phyloP scores from a whole-genome alignment of 2,329 filamentous ascomycete species.

The Colletotrichum liriopes region DNA sequence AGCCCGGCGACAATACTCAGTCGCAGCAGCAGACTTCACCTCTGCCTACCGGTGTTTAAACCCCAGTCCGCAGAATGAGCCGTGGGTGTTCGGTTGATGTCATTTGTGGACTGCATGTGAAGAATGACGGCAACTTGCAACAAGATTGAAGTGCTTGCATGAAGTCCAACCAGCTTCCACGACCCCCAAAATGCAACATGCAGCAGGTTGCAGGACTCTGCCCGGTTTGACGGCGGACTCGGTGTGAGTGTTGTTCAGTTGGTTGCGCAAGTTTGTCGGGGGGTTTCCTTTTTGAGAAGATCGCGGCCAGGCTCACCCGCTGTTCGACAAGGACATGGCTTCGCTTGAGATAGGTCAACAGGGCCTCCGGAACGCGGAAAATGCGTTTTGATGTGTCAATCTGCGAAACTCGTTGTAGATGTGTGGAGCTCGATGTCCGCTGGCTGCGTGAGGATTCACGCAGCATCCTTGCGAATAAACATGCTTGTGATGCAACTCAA shows the following conservation, averaged over 20 bases:
- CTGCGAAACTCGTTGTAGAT: not conserved
- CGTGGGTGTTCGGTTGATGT: slow-evolving; percentile 15
- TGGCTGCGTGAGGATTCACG: slow-evolving; percentile 12
- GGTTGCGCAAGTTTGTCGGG: slow-evolving; percentile 10
- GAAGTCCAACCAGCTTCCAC: slow-evolving; percentile 2
- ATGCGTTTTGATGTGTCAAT: slow-evolving; percentile 15
- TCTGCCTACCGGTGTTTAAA: not conserved
- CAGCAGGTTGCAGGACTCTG: slow-evolving; percentile 1
- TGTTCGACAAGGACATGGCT: slow-evolving; percentile 27
- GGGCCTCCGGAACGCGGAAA: slow-evolving; percentile 21
- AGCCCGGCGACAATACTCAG: slow-evolving; percentile 15
- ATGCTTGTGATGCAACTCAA: slow-evolving; percentile 39
- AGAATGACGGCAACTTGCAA: slow-evolving; percentile 7
- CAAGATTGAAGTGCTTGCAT: slow-evolving; percentile 29
- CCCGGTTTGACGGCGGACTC: not conserved
- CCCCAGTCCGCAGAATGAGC: slow-evolving; percentile 3
- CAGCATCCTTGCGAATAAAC: slow-evolving; percentile 5
- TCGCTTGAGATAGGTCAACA: not conserved
- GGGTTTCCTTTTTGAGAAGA: slow-evolving; percentile 29
- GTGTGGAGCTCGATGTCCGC: slow-evolving; percentile 15
- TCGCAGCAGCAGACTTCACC: slow-evolving; percentile 5
- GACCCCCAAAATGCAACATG: slow-evolving; percentile 1
- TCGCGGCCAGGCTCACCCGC: slow-evolving; percentile 7
- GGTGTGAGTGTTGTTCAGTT: not conserved
- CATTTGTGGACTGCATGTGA: slow-evolving; percentile 37